These are phyloP conservation scores for Marasmius tenuissimus DNA, from an alignment of 1,284 basidiomycete genomes.

Conservation along the genomic window DNA sequence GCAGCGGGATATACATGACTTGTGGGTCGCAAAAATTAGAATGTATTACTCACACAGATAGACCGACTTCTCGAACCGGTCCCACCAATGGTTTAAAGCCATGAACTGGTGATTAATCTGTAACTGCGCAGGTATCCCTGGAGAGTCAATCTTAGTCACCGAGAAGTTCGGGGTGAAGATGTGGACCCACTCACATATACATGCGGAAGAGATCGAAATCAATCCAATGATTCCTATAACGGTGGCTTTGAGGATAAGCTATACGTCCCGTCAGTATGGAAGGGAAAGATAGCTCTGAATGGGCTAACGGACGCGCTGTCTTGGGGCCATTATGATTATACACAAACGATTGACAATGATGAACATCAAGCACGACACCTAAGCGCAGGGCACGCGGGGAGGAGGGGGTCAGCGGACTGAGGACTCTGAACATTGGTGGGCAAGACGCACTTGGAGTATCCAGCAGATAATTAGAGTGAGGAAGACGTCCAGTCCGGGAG, in stretches of 20 bases:
- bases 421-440: no score
- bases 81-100: no score
- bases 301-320: not conserved
- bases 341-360: conserved; percentile 10
- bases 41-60: not conserved
- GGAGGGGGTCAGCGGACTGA: no score
- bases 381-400: no score
- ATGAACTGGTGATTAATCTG: conserved; percentile 8
- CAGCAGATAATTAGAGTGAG: not conserved
- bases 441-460: not conserved
- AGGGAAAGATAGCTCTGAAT: no score
- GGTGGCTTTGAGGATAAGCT: not conserved
- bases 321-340: not conserved
- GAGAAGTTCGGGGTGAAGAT: not conserved
- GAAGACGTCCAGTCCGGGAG: not conserved
- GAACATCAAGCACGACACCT: not conserved
- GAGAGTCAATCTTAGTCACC: not conserved
- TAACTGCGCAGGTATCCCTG: conserved; percentile 8
- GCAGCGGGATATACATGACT: not conserved
- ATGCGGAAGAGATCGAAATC: not conserved
- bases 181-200: not conserved
- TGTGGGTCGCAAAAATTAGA: not conserved
- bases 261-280: no score
- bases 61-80: no score
- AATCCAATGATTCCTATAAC: not conserved